Evolutionary conservation across 768 basidiomycete species (phyloP).

Genomic region (Kwoniella bestiolae): DNA sequence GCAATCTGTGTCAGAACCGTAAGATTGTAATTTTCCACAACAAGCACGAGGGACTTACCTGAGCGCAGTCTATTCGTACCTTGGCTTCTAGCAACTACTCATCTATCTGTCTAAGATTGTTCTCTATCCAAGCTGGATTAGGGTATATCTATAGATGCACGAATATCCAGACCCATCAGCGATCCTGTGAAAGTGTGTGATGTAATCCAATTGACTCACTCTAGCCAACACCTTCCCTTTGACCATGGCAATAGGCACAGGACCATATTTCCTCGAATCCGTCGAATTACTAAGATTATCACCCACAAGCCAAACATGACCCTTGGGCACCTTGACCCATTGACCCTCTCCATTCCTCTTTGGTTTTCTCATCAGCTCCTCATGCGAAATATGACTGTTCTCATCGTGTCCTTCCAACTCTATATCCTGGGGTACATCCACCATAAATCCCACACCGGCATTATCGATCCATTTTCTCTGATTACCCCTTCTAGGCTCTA

Average conservation of each 20-base stretch:
- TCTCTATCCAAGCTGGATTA: slow-evolving; percentile 36
- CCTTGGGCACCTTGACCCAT: slow-evolving; percentile 72
- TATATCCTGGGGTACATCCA: slow-evolving; percentile 17
- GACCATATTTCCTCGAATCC: slow-evolving; percentile 92
- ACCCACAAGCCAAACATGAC: slow-evolving; percentile 87
- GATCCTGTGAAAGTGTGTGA: not conserved
- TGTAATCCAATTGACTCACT: slow-evolving; percentile 47
- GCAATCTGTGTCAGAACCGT: not conserved
- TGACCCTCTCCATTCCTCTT: slow-evolving; percentile 62
- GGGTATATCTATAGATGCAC: slow-evolving; percentile 33
- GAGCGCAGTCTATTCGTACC: too few relatives aligned
- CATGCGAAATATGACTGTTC: not conserved
- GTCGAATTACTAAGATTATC: slow-evolving; percentile 82
- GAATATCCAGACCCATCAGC: too few relatives aligned
- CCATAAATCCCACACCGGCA: slow-evolving; percentile 23
- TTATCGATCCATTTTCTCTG: slow-evolving; percentile 26
- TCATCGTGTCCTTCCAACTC: slow-evolving; percentile 18
- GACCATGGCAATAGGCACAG: slow-evolving; percentile 65
- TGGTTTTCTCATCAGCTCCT: not conserved
- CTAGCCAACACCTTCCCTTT: slow-evolving; percentile 55
- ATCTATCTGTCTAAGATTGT: slow-evolving; percentile 18
- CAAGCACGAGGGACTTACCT: too few relatives aligned
- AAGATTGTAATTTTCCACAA: too few relatives aligned
- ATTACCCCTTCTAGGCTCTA: slow-evolving; percentile 68
- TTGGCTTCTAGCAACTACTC: too few relatives aligned